Conservation (phyloP, 208 protist genomes). For the Leishmania amazonensis region DNA sequence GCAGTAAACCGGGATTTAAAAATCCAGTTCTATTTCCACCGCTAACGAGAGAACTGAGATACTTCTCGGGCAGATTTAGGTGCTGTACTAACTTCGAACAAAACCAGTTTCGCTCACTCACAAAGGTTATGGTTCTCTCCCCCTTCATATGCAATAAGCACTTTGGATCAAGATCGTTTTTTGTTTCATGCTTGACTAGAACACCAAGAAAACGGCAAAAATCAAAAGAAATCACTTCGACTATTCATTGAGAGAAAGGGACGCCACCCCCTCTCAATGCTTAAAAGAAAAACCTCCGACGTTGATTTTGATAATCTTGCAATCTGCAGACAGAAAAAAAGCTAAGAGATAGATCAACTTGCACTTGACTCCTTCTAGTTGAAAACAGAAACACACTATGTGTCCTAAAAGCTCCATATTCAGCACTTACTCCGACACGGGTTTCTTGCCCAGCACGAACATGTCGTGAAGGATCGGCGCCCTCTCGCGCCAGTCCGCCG, state of each 20-base stretch:
- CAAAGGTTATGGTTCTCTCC: not conserved
- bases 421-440: constrained; percentile 41
- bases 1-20: not conserved
- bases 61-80: too few relatives aligned
- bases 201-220: constrained; percentile 5
- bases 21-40: not conserved
- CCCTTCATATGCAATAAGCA: not conserved
- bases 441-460: constrained; percentile 89
- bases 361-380: not conserved
- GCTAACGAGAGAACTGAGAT: not conserved
- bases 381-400: not conserved
- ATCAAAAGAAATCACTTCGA: constrained; percentile 21
- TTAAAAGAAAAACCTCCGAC: constrained; percentile 1
- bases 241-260: constrained; percentile 20
- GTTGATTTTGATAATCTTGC: not conserved
- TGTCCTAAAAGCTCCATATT: not conserved
- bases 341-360: not conserved
- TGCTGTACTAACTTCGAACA: not conserved
- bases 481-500: constrained; percentile 79
- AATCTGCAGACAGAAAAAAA: constrained; percentile 1
- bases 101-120: not conserved
- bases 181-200: not conserved
- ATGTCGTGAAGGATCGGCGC: constrained; percentile 90
- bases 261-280: constrained; percentile 5
- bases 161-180: constrained; percentile 2